phyloP scores from a whole-genome alignment of 345 rosid species.

The Pistacia integerrima region DNA sequence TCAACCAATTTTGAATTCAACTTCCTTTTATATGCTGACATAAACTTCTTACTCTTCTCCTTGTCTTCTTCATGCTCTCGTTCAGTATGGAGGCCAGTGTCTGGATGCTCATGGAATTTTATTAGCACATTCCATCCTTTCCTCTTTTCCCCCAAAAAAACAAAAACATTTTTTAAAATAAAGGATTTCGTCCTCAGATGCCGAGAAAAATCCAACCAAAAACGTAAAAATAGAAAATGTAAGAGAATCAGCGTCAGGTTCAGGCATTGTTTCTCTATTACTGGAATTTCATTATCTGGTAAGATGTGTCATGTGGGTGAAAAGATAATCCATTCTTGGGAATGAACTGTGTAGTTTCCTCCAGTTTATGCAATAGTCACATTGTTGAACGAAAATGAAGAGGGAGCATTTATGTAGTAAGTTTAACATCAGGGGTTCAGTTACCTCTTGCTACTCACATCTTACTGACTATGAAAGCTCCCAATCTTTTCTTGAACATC shows the following conservation, averaged over 20 bases:
- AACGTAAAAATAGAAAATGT: background rate
- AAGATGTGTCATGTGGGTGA: background rate
- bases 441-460: too few species aligned
- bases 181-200: background rate
- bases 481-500: too few species aligned
- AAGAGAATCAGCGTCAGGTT: background rate
- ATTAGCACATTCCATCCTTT: background rate
- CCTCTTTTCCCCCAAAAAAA: background rate
- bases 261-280: background rate
- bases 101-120: slow-evolving; percentile 1
- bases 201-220: too few species aligned
- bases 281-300: background rate
- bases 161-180: background rate
- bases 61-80: background rate
- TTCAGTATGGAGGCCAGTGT: background rate
- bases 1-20: background rate
- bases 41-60: background rate
- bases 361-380: too few species aligned
- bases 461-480: too few species aligned
- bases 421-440: too few species aligned
- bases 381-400: too few species aligned
- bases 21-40: too few species aligned
- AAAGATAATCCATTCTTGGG: background rate
- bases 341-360: too few species aligned
- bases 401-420: too few species aligned